phyloP scores from a whole-genome alignment of 179 eudicot genomes.

The Camellia oleifera region DNA sequence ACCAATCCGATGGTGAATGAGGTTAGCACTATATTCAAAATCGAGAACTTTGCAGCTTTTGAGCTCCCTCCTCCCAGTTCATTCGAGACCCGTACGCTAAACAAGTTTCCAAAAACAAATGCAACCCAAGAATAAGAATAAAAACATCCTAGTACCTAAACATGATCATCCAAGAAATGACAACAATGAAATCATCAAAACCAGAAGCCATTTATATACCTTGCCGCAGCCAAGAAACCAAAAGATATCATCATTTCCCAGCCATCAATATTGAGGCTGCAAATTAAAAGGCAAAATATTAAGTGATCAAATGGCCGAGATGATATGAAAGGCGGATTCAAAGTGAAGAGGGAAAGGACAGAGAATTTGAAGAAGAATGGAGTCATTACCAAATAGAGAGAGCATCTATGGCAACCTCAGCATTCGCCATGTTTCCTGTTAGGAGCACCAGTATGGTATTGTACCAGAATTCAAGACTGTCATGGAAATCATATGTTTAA shows the following conservation, averaged over 20 bases:
- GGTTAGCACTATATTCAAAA: slow-evolving; percentile 23
- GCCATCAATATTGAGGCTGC: slow-evolving; percentile 42
- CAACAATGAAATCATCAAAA: background rate
- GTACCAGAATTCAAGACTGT: slow-evolving; percentile 76
- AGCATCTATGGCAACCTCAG: slow-evolving; percentile 70
- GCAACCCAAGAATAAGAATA: background rate
- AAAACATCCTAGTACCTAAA: background rate
- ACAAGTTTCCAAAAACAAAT: background rate
- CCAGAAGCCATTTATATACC: slow-evolving; percentile 19
- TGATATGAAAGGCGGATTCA: background rate
- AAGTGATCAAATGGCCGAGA: background rate
- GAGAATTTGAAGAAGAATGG: background rate
- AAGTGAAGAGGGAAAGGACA: background rate
- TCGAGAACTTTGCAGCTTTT: slow-evolving; percentile 37
- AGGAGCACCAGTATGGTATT: slow-evolving; percentile 58
- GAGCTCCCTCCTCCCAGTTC: slow-evolving; percentile 49
- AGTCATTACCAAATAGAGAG: slow-evolving; percentile 70
- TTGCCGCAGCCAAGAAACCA: slow-evolving; percentile 44
- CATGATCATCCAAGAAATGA: background rate
- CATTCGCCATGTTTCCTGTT: slow-evolving; percentile 61
- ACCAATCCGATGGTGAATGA: slow-evolving; percentile 34
- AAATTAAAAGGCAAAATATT: slow-evolving; percentile 9
- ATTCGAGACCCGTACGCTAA: slow-evolving; percentile 48
- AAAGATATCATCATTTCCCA: slow-evolving; percentile 48
- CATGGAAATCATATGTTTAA: background rate